A percentile compares a stretch with the other conserved stretches of the same genome.
These are phyloP conservation scores for Lactifluus piperatus DNA, from an alignment of 768 basidiomycete genomes.

Conservation along the genomic window DNA sequence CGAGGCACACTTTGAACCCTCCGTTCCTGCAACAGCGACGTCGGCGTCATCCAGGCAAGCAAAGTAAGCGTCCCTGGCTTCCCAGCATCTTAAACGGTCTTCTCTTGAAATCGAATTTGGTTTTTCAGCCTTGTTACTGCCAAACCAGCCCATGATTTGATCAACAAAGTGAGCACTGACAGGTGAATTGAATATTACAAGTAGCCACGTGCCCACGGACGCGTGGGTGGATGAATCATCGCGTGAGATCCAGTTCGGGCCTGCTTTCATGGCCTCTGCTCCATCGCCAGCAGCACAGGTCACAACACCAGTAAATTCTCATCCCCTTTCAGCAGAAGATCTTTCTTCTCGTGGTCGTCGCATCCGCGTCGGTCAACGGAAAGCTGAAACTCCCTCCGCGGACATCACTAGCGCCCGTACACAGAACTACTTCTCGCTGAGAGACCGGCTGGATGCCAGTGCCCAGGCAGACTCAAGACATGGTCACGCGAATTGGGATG, in stretches of 20 bases:
- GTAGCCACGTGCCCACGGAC: neutral
- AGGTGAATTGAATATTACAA: neutral
- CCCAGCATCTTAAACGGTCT: slow-evolving; percentile 82
- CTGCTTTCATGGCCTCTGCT: slow-evolving; percentile 19
- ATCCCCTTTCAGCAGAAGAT: slow-evolving; percentile 62
- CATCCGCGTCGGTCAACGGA: slow-evolving; percentile 32
- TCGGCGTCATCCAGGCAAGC: slow-evolving; percentile 64
- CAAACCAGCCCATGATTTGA: slow-evolving; percentile 31
- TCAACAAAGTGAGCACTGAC: too few relatives aligned
- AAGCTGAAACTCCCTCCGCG: slow-evolving; percentile 22
- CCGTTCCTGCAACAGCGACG: slow-evolving; percentile 71
- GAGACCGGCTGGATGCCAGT: slow-evolving; percentile 48
- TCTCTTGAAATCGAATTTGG: slow-evolving; percentile 40
- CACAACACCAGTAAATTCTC: slow-evolving; percentile 53
- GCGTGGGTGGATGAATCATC: neutral
- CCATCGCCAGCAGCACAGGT: slow-evolving; percentile 24
- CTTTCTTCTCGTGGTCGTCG: slow-evolving; percentile 35
- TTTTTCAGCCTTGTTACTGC: slow-evolving; percentile 32
- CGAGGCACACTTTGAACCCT: slow-evolving; percentile 45
- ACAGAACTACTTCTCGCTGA: slow-evolving; percentile 53
- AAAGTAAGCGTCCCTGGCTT: slow-evolving; percentile 75
- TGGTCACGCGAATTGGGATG: slow-evolving; percentile 35
- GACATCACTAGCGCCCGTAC: slow-evolving; percentile 26
- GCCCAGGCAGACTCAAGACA: slow-evolving; percentile 25
- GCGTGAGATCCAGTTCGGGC: neutral